phyloP scores from a whole-genome alignment of 768 basidiomycete genomes.

The Lactarius sanguifluus region DNA sequence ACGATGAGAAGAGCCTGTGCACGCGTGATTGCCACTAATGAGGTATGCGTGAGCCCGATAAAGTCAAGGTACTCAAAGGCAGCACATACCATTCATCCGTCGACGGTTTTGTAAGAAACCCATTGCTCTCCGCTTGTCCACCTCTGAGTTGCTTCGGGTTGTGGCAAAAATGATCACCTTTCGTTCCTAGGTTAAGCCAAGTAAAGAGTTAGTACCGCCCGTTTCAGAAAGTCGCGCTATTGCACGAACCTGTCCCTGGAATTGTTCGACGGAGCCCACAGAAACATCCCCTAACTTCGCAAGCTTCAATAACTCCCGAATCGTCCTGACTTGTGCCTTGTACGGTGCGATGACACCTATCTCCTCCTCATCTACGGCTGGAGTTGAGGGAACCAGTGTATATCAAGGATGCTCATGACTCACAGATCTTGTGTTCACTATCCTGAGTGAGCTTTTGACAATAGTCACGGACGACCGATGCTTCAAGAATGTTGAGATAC shows the following conservation, averaged over 20 bases:
- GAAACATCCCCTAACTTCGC: conserved; percentile 30
- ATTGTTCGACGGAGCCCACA: conserved; percentile 44
- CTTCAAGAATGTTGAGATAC: conserved; percentile 43
- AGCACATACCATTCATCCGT: conserved; percentile 34
- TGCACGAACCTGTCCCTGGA: conserved; percentile 42
- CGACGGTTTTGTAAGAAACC: conserved; percentile 36
- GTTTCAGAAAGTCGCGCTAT: conserved; percentile 33
- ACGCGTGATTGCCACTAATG: conserved; percentile 58
- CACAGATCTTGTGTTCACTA: conserved; percentile 36
- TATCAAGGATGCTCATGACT: conserved; percentile 16
- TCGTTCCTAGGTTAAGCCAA: conserved; percentile 36
- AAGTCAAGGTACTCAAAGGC: background rate
- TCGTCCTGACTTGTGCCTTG: conserved; percentile 49
- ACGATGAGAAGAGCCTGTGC: conserved; percentile 60
- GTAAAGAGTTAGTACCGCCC: background rate
- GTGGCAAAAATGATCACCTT: conserved; percentile 43
- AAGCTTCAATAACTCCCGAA: conserved; percentile 33
- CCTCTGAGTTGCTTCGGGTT: conserved; percentile 39
- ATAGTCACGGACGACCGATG: conserved; percentile 38
- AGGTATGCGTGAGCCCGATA: background rate
- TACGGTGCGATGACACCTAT: conserved; percentile 66
- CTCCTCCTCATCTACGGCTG: conserved; percentile 44
- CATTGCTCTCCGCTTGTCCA: conserved; percentile 33
- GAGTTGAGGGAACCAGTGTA: background rate
- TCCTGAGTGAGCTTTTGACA: conserved; percentile 34